Percentiles rank a stretch among this genome's conserved stretches.
Evolutionary conservation across 2,329 filamentous ascomycete species (phyloP).

Genomic region (Diplodia scrobiculata): DNA sequence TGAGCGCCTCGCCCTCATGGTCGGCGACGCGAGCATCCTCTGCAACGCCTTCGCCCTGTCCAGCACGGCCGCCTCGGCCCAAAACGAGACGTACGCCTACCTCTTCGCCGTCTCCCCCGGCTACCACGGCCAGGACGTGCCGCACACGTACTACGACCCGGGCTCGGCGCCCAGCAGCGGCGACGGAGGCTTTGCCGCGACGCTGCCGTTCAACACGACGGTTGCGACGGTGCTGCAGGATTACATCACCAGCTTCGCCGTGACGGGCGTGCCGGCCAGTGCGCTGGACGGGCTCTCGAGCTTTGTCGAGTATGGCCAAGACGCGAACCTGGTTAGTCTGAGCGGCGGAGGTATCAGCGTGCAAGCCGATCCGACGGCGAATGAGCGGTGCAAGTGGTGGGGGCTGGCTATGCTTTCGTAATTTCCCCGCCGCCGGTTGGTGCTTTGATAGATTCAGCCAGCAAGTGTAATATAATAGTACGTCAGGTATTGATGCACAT

Average conservation of each 20-base stretch:
- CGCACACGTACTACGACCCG: constrained; percentile 56
- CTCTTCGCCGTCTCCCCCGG: constrained; percentile 57
- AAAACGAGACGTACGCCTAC: constrained; percentile 55
- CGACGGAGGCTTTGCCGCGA: constrained; percentile 31
- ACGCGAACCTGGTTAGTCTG: constrained; percentile 50
- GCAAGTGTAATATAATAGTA: no score
- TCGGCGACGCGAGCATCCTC: constrained; percentile 50
- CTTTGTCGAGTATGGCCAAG: constrained; percentile 53
- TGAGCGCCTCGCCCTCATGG: constrained; percentile 48
- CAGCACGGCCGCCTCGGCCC: constrained; percentile 44
- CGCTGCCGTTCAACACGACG: constrained; percentile 37
- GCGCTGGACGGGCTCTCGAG: constrained; percentile 42
- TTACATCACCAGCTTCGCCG: constrained; percentile 50
- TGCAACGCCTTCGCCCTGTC: constrained; percentile 57
- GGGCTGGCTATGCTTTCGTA: not conserved
- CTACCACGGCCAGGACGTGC: constrained; percentile 56
- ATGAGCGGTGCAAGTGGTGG: constrained; percentile 57
- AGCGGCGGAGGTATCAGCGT: constrained; percentile 48
- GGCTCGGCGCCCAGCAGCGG: constrained; percentile 30
- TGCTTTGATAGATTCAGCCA: no score
- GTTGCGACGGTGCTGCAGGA: constrained; percentile 51
- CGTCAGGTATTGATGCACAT: no score
- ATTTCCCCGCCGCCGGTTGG: no score
- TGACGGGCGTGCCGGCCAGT: constrained; percentile 43
- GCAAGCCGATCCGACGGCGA: constrained; percentile 51